Base-by-base conservation (phyloP, 1,139 yeast species). In the Yamadazyma kanchanaburiensis region DNA sequence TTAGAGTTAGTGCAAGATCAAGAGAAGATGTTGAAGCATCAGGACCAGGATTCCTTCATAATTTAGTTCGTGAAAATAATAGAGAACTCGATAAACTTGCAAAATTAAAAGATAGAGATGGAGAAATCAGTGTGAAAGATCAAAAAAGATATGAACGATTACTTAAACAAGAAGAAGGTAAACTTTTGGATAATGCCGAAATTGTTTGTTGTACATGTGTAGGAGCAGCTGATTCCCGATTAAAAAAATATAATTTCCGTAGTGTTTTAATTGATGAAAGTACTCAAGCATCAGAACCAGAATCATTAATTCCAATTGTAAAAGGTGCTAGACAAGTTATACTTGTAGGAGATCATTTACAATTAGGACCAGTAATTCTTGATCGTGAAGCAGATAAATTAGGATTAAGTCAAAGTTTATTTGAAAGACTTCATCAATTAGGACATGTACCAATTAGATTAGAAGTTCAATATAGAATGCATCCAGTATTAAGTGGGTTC, bases 401-500 rank as follows among this genome's bases (percentile, higher is more conserved):
- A 1, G 96, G 96, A 14, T 69, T 89, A 37, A 73, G 74, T 37
- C 95, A 85, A 51, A 86, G 95, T 0, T 60, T 88, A 31, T 89
- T 88, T 55, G 96, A 89, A 57, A 72, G 96, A 45, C 63, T 89
- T 41, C 81, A 88, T 26, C 69, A 80, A n/a, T 70, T 87, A 37
- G 95, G 95, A 2, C 91, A 85, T 51, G 75, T 77, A 7, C 96
- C 96, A 9, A 79, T 86, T 39, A 66, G 96, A 40, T 67, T 89
- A 36, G 94, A 87, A 43, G 95, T 88, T 18, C 97, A 89, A 54
- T 89, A 89, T 57, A 81, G 97, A 61, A 89, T 89, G 97, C 85
- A 88, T 53, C 97, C 97, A 3, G 69, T 79, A 39, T 61, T 89
- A 33, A 78, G 94, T 40, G 95, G 86, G 47, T 89, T 87, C 51